Conservation (phyloP, 2,329 filamentous ascomycete species). For the Fusarium cicatricum region DNA sequence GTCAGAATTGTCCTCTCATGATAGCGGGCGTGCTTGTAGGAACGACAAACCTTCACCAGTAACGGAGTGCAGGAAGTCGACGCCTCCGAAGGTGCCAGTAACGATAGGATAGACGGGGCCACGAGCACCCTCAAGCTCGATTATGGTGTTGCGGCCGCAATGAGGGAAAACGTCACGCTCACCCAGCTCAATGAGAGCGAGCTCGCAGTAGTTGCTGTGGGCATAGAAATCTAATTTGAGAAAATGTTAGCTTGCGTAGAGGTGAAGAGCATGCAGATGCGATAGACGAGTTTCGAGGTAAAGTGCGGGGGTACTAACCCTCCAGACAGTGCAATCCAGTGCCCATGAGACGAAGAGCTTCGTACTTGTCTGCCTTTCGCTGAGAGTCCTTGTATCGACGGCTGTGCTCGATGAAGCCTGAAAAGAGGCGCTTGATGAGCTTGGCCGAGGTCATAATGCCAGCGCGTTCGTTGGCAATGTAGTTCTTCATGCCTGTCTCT, state of each 20-base stretch:
- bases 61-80: constrained; percentile 92
- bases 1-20: constrained; percentile 21
- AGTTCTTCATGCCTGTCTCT: constrained; percentile 85
- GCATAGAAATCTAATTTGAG: constrained; percentile 76
- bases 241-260: constrained; percentile 14
- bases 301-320: constrained; percentile 52
- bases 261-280: background rate
- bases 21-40: background rate
- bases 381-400: constrained; percentile 69
- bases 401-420: constrained; percentile 79
- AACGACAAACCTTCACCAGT: constrained; percentile 65
- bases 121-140: constrained; percentile 73
- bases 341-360: constrained; percentile 85
- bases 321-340: constrained; percentile 91
- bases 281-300: background rate
- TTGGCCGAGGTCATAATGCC: constrained; percentile 84
- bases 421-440: constrained; percentile 78
- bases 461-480: constrained; percentile 85
- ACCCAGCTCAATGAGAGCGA: constrained; percentile 87
- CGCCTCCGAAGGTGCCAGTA: constrained; percentile 93
- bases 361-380: constrained; percentile 78
- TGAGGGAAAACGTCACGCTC: constrained; percentile 86
- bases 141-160: constrained; percentile 76
- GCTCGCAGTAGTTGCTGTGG: constrained; percentile 92
- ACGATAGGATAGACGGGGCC: constrained; percentile 79